Conservation (phyloP, 2,329 filamentous ascomycete genomes). For the Onygenales sp. region DNA sequence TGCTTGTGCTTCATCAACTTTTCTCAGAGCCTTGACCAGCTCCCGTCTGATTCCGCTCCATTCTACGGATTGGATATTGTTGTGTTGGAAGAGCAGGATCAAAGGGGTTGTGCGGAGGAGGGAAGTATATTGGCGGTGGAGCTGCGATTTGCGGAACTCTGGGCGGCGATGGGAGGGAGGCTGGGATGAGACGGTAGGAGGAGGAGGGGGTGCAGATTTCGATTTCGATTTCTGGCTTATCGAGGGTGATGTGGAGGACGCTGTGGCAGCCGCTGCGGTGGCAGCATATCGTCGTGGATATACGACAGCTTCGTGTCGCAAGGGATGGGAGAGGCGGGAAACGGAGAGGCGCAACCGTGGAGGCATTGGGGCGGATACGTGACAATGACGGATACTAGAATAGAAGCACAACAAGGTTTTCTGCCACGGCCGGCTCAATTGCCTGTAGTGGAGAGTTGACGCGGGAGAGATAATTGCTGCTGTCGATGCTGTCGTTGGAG, state of each 20-base stretch:
- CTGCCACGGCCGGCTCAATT: not conserved
- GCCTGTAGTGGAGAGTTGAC: not conserved
- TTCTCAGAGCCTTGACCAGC: constrained; percentile 50
- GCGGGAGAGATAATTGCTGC: not conserved
- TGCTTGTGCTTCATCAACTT: constrained; percentile 59
- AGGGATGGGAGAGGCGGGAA: constrained; percentile 24
- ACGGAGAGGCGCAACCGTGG: constrained; percentile 39
- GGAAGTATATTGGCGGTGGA: constrained; percentile 78
- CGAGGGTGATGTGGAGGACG: constrained; percentile 34
- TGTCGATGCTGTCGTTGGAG: not conserved
- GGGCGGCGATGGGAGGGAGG: constrained; percentile 80
- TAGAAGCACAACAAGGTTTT: not conserved
- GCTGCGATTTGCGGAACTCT: constrained; percentile 81
- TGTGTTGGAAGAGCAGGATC: constrained; percentile 78
- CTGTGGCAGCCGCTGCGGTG: constrained; percentile 1
- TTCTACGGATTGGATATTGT: constrained; percentile 64
- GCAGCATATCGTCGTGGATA: constrained; percentile 3
- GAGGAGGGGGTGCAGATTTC: constrained; percentile 23
- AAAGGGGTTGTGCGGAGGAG: constrained; percentile 76
- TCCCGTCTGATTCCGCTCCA: constrained; percentile 65
- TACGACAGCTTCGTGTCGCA: constrained; percentile 23
- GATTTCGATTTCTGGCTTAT: constrained; percentile 40
- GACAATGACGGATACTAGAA: not conserved
- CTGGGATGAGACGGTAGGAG: constrained; percentile 53
- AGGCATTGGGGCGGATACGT: constrained; percentile 36